phyloP scores from a whole-genome alignment of 2,329 filamentous ascomycete genomes.

The Pseudocercospora vitis region DNA sequence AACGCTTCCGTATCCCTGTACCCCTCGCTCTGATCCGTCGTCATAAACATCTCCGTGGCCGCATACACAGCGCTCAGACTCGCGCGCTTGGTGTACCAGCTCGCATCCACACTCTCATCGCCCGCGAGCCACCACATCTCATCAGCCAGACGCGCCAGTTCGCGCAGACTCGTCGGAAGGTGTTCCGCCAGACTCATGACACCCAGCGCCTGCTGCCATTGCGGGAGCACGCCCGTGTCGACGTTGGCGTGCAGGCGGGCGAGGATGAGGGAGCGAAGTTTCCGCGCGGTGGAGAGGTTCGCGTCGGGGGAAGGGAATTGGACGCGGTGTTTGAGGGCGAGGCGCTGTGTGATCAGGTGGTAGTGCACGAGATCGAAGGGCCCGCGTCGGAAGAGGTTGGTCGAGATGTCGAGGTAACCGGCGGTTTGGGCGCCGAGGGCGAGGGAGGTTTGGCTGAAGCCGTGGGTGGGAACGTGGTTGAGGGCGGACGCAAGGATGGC shows the following conservation, averaged over 20 bases:
- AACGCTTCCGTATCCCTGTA: constrained; percentile 79
- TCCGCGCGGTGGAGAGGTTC: constrained; percentile 47
- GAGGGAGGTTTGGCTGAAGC: constrained; percentile 75
- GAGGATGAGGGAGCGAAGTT: constrained; percentile 71
- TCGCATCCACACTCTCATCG: constrained; percentile 76
- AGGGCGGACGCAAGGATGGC: constrained; percentile 81
- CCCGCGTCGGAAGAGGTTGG: constrained; percentile 76
- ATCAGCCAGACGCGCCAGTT: constrained; percentile 80
- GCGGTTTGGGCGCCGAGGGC: constrained; percentile 76
- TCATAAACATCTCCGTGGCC: constrained; percentile 84
- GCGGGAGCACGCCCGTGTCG: constrained; percentile 60
- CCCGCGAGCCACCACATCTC: constrained; percentile 89
- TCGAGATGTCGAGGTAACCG: constrained; percentile 82
- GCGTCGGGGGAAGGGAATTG: constrained; percentile 43
- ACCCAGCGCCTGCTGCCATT: constrained; percentile 89
- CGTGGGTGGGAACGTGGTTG: constrained; percentile 72
- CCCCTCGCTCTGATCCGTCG: constrained; percentile 73
- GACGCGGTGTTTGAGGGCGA: constrained; percentile 54
- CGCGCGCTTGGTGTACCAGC: constrained; percentile 79
- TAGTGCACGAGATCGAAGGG: constrained; percentile 79
- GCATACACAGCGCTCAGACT: constrained; percentile 68
- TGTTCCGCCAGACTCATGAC: constrained; percentile 84
- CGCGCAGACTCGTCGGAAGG: constrained; percentile 71
- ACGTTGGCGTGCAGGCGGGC: constrained; percentile 73
- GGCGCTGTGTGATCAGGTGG: constrained; percentile 68